These are phyloP conservation scores for Paraglomus brasilianum DNA, from an alignment of 192 early-diverging fungal genomes.

Conservation along the genomic window DNA sequence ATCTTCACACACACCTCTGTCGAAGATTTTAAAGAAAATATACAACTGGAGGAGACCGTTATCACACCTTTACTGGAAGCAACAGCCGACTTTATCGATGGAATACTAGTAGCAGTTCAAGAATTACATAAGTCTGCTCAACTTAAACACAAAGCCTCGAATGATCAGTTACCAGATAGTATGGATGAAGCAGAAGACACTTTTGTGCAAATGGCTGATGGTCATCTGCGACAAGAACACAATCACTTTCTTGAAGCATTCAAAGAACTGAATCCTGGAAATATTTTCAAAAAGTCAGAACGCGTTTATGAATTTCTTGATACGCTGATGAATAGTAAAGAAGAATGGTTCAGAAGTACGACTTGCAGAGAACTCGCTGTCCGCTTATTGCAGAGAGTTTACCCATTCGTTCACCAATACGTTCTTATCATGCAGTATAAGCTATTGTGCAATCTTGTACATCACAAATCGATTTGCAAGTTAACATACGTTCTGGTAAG, in stretches of 20 bases:
- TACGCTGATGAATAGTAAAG: not conserved
- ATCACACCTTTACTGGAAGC: not conserved
- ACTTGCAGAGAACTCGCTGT: conserved; percentile 31
- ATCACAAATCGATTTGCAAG: conserved; percentile 73
- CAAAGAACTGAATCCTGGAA: conserved; percentile 37
- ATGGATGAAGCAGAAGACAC: conserved; percentile 45
- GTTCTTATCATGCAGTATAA: conserved; percentile 60
- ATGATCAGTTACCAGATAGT: conserved; percentile 35
- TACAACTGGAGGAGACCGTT: conserved; percentile 10
- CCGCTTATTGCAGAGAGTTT: conserved; percentile 44
- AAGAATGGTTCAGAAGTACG: conserved; percentile 4
- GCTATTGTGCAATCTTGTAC: conserved; percentile 49
- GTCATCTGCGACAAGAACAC: conserved; percentile 48
- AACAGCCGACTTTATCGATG: conserved; percentile 42
- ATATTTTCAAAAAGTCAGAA: not conserved
- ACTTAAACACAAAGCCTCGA: not conserved
- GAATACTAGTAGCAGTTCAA: conserved; percentile 46
- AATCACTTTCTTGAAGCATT: conserved; percentile 34
- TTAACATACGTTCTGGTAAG: conserved; percentile 69
- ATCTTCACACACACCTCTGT: not conserved
- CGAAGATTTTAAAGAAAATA: conserved; percentile 11
- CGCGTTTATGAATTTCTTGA: not conserved
- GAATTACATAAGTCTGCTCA: conserved; percentile 33
- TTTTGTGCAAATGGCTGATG: conserved; percentile 50
- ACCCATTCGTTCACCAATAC: conserved; percentile 65